Base-by-base conservation (phyloP, 345 rosid genomes). In the Gossypium rotundifolium region DNA sequence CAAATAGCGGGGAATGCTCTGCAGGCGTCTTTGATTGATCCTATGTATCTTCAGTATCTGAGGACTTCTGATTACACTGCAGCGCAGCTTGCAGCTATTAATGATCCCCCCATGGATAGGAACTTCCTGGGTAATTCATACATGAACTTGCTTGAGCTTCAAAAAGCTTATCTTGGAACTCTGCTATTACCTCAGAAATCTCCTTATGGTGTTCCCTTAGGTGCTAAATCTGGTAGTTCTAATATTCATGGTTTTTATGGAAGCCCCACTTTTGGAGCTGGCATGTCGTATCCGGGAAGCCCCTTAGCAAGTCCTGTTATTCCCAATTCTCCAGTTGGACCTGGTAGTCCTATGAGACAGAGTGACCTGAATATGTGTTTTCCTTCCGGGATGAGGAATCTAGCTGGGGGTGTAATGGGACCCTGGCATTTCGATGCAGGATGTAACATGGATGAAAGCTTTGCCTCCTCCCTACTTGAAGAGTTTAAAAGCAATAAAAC, bases 241-340 rank as follows among this genome's bases (percentile, higher is more conserved):
- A 88, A 81, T 75, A 84, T 81, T 82, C 95, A 80, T 79, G 86
- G 84, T 62, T 88, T 83, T 72, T 83, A 83, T 82, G 89, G 88
- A 11, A 86, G 81, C 75, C 88, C 86, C 66, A 81, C 88, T 11
- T 85, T 78, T 79, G 89, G 88, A 58, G 75, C 81, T 49, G 85
- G 84, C 68, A 83, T 86, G 88, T 83, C 90, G 10, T 91, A 81
- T 84, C 90, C 91, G 48, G 90, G 93, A n/a, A 88, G 86, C 74
- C 94, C 86, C 33, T 71, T 88, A 84, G 85, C 85, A 59, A 88
- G 79, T 68, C 87, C 85, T 70, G 81, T 78, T 61, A 78, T 91
- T 82, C 86, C 88, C 9, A 85, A 81, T 25, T 80, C 93, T 54
- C 88, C 87, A 18, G 81, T 76, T 61, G 84, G 86, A 70, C 80